Evolutionary conservation across 805 yeast species (phyloP), one percentile per base, ranked within the genome.

Genomic region (Ogataea trehalophila): DNA sequence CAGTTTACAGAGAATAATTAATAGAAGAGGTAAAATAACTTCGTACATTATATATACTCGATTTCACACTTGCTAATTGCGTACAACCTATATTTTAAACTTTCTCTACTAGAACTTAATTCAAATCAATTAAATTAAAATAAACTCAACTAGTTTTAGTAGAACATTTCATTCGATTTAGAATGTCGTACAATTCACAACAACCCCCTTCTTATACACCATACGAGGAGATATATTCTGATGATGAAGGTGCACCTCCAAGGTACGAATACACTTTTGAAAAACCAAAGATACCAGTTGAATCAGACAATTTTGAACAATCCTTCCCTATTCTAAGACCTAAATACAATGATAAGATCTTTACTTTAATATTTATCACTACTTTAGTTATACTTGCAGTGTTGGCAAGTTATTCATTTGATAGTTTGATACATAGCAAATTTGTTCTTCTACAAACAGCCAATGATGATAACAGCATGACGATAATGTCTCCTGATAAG

Each of bases 281-380:
- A 42, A 62, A 58, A 26, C 66, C 68, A 2, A 53, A 49, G 29
- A 41, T 54, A 7, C 69, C 68, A n/a, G 51, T 52, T 23, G 61
- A 56, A 33, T 49, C 57, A 42, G 68, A 66, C 29, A 69, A 74
- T 5, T 88, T 82, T 61, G 87, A 81, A 33, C 81, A 87, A 42
- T 77, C 84, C 1, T 89, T 89, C 65, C 78, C 81, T 51, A 73
- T 87, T 29, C 76, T 74, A 33, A 67, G 67, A 46, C 89, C 90
- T 1, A 76, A 69, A 49, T 79, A 73, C 67, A 82, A 89, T 58
- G 96, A 89, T 64, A 76, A 83, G 76, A 79, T 84, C 0, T 85
- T 85, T 60, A 75, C 87, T 0, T 52, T 85, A 8, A 73, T 87
- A 7, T 68, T 67, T 18, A 29, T 67, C 1, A 66, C 51, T 6